Percentiles rank a stretch among this genome's conserved stretches.
Evolutionary conservation across 176 grass and related monocot species (phyloP).

Genomic region (Raddia guianensis): DNA sequence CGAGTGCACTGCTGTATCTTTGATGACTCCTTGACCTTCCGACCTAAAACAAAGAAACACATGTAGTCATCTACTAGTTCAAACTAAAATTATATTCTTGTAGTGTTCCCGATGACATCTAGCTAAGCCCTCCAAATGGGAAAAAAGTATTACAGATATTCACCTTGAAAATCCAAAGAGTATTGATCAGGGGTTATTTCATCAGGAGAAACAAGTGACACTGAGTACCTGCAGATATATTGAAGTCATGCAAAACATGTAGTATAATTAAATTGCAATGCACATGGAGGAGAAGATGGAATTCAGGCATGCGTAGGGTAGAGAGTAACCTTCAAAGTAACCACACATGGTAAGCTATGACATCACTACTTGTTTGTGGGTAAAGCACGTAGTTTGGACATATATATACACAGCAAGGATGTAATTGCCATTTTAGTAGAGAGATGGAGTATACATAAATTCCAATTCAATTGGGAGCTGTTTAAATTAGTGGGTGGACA

Average conservation of each 20-base stretch:
- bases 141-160: neutral
- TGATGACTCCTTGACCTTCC: conserved; percentile 85
- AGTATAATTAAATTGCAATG: neutral
- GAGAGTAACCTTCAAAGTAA: neutral
- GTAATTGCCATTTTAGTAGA: neutral
- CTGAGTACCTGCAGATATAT: conserved; percentile 61
- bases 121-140: neutral
- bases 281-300: neutral
- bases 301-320: neutral
- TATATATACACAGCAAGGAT: neutral
- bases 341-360: neutral
- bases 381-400: neutral
- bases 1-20: conserved; percentile 67
- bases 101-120: neutral
- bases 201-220: conserved; percentile 62
- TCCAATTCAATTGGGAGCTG: neutral
- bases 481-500: neutral
- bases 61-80: neutral
- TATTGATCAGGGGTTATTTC: conserved; percentile 70
- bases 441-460: neutral
- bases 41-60: conserved; percentile 45
- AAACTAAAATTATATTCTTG: neutral
- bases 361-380: neutral
- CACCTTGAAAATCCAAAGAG: conserved; percentile 73
- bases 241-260: neutral